Conservation (phyloP, 116 monocot genomes). For the Posidonia oceanica region DNA sequence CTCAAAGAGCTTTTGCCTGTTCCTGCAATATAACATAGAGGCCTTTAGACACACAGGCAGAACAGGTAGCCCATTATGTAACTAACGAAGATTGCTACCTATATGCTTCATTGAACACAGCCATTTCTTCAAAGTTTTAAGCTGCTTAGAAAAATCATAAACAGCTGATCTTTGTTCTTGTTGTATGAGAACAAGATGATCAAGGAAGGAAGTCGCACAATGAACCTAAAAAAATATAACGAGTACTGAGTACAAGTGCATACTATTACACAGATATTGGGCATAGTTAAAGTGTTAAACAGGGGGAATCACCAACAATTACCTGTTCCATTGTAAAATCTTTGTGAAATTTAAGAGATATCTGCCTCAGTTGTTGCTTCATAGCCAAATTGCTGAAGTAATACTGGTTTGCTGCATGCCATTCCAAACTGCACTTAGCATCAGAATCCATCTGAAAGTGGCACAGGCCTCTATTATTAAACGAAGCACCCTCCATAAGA, state of each 20-base stretch:
- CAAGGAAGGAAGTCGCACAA: constrained; percentile 48
- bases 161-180: constrained; percentile 48
- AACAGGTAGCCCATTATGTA: background rate
- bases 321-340: constrained; percentile 73
- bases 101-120: constrained; percentile 22
- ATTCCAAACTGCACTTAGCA: constrained; percentile 19
- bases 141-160: constrained; percentile 35
- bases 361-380: constrained; percentile 41
- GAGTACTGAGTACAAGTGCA: background rate
- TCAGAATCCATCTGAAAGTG: constrained; percentile 9
- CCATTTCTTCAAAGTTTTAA: constrained; percentile 26
- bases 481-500: constrained; percentile 12
- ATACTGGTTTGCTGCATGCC: constrained; percentile 38
- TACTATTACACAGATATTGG: background rate
- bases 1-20: constrained; percentile 11
- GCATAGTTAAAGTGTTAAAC: background rate
- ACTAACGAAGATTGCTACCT: constrained; percentile 18
- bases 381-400: constrained; percentile 74
- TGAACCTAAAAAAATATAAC: constrained; percentile 35
- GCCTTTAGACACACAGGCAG: constrained; percentile 5
- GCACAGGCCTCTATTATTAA: background rate
- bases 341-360: constrained; percentile 48
- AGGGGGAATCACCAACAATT: background rate
- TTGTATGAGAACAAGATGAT: constrained; percentile 62
- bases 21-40: constrained; percentile 5